These are phyloP conservation scores for Cladosporium sp. DNA, from an alignment of 2,329 filamentous ascomycete species.

Conservation along the genomic window DNA sequence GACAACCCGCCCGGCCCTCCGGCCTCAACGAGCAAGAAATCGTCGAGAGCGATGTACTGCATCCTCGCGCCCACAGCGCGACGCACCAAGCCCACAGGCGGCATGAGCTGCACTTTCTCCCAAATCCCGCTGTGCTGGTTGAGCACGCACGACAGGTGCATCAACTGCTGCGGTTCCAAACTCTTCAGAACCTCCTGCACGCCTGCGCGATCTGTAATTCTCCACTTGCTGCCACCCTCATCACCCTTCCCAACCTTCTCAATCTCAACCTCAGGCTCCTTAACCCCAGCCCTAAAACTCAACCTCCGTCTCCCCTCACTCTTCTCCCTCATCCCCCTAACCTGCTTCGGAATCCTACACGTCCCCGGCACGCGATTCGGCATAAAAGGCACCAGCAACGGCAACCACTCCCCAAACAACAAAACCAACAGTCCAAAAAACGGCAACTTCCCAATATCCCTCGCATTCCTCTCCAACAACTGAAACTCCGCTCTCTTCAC, in stretches of 20 bases:
- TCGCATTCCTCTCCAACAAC: conserved; percentile 64
- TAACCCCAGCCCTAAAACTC: conserved; percentile 61
- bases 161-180: conserved; percentile 41
- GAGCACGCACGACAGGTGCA: conserved; percentile 44
- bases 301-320: conserved; percentile 54
- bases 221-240: conserved; percentile 41
- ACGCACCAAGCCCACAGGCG: conserved; percentile 55
- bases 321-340: conserved; percentile 57
- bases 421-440: conserved; percentile 74
- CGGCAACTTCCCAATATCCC: conserved; percentile 77
- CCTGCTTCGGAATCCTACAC: conserved; percentile 79
- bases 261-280: conserved; percentile 66
- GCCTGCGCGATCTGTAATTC: conserved; percentile 22
- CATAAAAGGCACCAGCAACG: conserved; percentile 72
- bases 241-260: conserved; percentile 17
- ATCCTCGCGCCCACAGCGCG: conserved; percentile 56
- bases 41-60: conserved; percentile 69
- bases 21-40: conserved; percentile 64
- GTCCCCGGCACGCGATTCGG: conserved; percentile 74
- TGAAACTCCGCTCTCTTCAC: conserved; percentile 70
- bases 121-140: conserved; percentile 44
- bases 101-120: conserved; percentile 48
- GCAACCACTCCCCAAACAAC: conserved; percentile 83
- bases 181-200: conserved; percentile 20
- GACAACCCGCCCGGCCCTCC: conserved; percentile 62